phyloP scores from a whole-genome alignment of 495 filamentous ascomycete genomes.

The Penicillium bialowiezense region DNA sequence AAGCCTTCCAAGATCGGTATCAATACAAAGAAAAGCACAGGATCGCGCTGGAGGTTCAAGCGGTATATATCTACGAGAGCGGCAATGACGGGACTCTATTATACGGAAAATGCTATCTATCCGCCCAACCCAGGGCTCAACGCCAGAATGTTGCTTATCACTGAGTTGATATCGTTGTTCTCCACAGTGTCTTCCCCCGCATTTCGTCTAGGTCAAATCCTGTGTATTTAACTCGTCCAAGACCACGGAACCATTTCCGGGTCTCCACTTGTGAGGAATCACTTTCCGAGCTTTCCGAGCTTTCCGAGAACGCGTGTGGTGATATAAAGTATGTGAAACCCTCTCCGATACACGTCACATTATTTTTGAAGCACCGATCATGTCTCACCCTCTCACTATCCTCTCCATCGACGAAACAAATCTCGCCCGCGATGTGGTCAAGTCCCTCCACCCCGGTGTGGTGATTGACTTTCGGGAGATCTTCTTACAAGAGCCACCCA shows the following conservation, averaged over 20 bases:
- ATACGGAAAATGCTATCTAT: neutral
- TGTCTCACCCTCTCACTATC: constrained; percentile 46
- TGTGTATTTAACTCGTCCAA: neutral
- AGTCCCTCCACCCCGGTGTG: constrained; percentile 36
- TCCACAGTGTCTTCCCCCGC: constrained; percentile 3
- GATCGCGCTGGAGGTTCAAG: too few species aligned
- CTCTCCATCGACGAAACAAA: constrained; percentile 48
- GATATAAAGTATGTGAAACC: too few species aligned
- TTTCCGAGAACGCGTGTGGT: neutral
- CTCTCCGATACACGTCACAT: too few species aligned
- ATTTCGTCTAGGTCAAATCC: neutral
- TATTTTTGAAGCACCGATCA: constrained; percentile 1
- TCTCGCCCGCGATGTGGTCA: constrained; percentile 45
- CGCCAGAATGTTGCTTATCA: too few species aligned
- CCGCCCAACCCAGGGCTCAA: neutral
- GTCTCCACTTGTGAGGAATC: neutral
- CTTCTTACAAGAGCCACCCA: constrained; percentile 50
- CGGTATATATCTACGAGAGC: too few species aligned
- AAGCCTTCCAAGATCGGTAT: too few species aligned
- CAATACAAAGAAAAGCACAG: too few species aligned
- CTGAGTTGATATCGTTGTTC: neutral
- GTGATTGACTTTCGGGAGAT: constrained; percentile 54
- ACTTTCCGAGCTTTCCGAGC: constrained; percentile 5
- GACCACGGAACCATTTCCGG: neutral
- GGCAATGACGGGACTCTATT: neutral